phyloP scores from a whole-genome alignment of 805 yeast genomes.

The Ogataea henricii region DNA sequence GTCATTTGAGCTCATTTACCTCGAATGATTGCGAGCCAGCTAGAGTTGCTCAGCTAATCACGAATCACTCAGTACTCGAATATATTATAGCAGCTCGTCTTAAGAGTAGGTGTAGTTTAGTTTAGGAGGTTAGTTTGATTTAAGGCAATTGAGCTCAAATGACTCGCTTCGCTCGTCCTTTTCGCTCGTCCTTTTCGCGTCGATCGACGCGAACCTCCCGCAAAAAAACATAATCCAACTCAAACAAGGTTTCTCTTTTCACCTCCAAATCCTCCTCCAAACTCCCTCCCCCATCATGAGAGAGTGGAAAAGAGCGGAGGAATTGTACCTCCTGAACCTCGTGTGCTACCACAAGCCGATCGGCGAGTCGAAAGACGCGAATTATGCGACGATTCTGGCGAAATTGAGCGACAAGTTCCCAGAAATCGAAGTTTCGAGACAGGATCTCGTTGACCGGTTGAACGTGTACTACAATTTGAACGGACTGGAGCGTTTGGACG shows the following conservation, averaged over 20 bases:
- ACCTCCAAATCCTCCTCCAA: background rate
- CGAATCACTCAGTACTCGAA: too few species aligned
- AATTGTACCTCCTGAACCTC: constrained; percentile 24
- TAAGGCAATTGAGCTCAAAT: too few species aligned
- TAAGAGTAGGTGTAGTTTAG: too few species aligned
- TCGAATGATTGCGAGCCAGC: too few species aligned
- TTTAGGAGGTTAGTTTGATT: too few species aligned
- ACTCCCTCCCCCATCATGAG: constrained; percentile 7
- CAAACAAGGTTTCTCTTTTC: background rate
- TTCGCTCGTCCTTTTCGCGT: background rate
- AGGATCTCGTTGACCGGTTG: constrained; percentile 22
- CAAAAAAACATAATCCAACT: background rate
- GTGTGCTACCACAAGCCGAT: constrained; percentile 34
- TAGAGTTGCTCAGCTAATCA: too few species aligned
- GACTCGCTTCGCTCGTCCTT: too few species aligned
- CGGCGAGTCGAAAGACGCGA: constrained; percentile 23
- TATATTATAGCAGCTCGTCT: too few species aligned
- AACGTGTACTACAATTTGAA: constrained; percentile 30
- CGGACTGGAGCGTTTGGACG: constrained; percentile 30
- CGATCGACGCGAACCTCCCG: background rate
- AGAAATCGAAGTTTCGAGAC: constrained; percentile 11
- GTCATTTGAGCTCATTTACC: too few species aligned
- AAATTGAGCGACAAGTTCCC: constrained; percentile 25
- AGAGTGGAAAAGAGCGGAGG: constrained; percentile 29
- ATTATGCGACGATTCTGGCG: constrained; percentile 18